Evolutionary conservation across 345 rosid species (phyloP), one percentile per base, ranked within the genome.

Genomic region (Gossypium bickii): DNA sequence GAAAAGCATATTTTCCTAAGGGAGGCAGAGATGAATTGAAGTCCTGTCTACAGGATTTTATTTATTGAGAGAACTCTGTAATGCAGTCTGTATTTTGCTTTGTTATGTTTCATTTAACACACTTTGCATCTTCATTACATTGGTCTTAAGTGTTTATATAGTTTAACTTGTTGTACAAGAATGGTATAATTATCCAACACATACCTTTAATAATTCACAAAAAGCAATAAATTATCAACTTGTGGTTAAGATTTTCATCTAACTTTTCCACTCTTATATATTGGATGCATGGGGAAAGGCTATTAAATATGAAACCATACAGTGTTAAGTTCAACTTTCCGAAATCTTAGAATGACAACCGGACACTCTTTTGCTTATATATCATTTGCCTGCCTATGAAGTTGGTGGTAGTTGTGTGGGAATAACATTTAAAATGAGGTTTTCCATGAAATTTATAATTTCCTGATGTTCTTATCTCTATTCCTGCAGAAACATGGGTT

Each of bases 401-500:
- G 45, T n/a, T 53, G n/a, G 12, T 34, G 74, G 49, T 34, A 13
- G 38, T 45, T 59, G 53, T 41, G 12, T 24, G 43, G 22, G 4
- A 49, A 6, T 15, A 18, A 48, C 62, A 29, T 51, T 52, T 34
- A 55, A 20, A 56, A 64, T 0, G 17, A 53, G 16, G 29, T 17
- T 55, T 51, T 70, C 9, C 25, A 13, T 17, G 38, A 1, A 49
- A 70, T 60, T 48, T 45, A 1, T 41, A 9, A 17, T 64, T 68
- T 57, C 60, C 63, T 76, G 43, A 58, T 20, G 70, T 16, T 55
- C 15, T 56, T 9, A 0, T 38, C 57, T 45, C 74, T 78, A 41
- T 61, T 80, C 67, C 56, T 74, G 53, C 85, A 92, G 97, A 86
- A 86, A 78, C 67, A 73, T 64, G 87, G 89, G 49, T 58, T 92